phyloP scores from a whole-genome alignment of 345 rosid species.

The Trapa bicornis region DNA sequence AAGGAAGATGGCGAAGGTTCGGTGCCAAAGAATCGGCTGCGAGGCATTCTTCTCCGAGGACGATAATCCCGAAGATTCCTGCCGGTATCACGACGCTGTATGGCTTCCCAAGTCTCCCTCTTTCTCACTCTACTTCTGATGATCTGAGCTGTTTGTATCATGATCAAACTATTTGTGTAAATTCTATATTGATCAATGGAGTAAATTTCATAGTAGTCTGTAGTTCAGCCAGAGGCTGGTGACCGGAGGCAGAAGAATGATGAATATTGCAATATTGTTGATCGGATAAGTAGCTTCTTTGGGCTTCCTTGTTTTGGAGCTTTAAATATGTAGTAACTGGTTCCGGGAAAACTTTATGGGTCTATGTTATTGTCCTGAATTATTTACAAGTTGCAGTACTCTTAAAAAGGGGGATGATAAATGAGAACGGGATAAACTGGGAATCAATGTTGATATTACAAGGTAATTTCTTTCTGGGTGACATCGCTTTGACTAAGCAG shows the following conservation, averaged over 20 bases:
- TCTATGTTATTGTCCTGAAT: background rate
- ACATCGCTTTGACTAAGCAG: background rate
- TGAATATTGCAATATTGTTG: background rate
- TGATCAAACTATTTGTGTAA: background rate
- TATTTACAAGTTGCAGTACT: background rate
- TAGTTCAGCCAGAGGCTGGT: background rate
- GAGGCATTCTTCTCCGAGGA: conserved; percentile 62
- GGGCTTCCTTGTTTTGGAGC: background rate
- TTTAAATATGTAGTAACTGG: background rate
- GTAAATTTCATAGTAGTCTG: background rate
- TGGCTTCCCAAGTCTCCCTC: conserved; percentile 2
- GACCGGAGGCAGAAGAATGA: background rate
- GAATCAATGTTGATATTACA: background rate
- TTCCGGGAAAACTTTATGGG: background rate
- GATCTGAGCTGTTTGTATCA: background rate
- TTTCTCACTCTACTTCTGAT: background rate
- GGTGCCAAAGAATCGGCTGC: conserved; percentile 91
- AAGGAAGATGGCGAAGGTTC: conserved; percentile 22
- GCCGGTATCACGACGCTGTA: conserved; percentile 66
- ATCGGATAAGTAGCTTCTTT: background rate
- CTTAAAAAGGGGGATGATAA: background rate
- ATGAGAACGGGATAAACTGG: background rate
- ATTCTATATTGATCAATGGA: background rate
- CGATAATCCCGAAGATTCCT: conserved; percentile 78
- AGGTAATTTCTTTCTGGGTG: background rate